A percentile compares a stretch with the other conserved stretches of the same genome.
phyloP scores from a whole-genome alignment of 2,329 filamentous ascomycete genomes.

The Thielaviopsis euricoi region DNA sequence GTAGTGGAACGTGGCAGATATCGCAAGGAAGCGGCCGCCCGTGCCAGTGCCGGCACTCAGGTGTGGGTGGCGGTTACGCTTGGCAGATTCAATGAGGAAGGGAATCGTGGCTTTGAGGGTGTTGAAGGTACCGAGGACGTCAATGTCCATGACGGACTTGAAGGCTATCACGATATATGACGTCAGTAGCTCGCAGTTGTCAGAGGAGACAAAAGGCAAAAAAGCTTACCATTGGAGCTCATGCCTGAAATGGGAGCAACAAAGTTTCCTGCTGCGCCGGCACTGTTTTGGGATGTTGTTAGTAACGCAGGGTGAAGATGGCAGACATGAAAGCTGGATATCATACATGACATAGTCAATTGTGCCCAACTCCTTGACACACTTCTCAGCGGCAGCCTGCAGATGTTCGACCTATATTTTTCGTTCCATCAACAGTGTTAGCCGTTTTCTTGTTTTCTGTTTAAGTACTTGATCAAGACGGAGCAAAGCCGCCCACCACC shows the following conservation, averaged over 20 bases:
- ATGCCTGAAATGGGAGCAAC: constrained; percentile 70
- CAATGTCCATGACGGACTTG: constrained; percentile 91
- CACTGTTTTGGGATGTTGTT: constrained; percentile 32
- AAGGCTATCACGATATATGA: constrained; percentile 40
- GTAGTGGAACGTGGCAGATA: constrained; percentile 86
- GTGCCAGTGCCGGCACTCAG: constrained; percentile 44
- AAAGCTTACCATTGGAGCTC: constrained; percentile 43
- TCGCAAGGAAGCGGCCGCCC: constrained; percentile 73
- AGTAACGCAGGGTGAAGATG: neutral
- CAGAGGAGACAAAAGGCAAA: neutral
- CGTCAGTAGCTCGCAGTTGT: neutral
- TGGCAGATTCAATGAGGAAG: constrained; percentile 59
- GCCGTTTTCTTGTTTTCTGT: no score
- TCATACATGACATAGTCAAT: constrained; percentile 86
- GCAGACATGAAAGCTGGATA: neutral
- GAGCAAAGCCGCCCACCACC: no score
- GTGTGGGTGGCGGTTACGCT: constrained; percentile 36
- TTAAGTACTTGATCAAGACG: no score
- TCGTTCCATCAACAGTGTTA: no score
- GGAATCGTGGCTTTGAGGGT: constrained; percentile 84
- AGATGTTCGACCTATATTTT: constrained; percentile 40
- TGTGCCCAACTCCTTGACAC: constrained; percentile 64
- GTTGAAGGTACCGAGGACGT: constrained; percentile 85
- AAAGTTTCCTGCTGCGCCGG: constrained; percentile 92
- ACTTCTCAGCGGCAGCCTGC: constrained; percentile 58